Base-by-base conservation (phyloP, 768 basidiomycete species). In the Termitomyces sp. region DNA sequence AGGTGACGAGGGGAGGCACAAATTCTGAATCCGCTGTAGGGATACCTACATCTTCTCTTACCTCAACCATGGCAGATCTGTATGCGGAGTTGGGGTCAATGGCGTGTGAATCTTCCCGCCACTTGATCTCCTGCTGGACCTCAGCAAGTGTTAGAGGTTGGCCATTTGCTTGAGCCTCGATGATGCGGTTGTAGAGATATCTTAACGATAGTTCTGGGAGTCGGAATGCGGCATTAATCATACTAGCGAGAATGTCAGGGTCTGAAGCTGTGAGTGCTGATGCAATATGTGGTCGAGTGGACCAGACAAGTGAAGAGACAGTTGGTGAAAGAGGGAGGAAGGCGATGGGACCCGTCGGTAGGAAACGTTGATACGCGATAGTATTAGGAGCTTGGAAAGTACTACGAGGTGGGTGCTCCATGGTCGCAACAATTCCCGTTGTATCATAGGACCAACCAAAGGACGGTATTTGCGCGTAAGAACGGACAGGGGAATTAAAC, bases 271-370 rank as follows among this genome's bases (percentile, higher is more conserved):
- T 84, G 38, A 97, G 74, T 1, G 85, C 82, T n/a, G 80, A 70
- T 3, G 94, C 93, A 7, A 94, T 76, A 5, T 74, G 66, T 1
- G 94, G 92, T 51, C 77, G 82, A 0, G 91, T 96, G 18, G 93
- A 95, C 97, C 97, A 98, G 6, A 98, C 97, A 47, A 98, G 78
- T 3, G 95, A 94, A 10, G 94, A 91, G 2, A 76, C 74, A 0
- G 85, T 88, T 0, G 83, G 73, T 1, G 88, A 88, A 40, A 98
- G 79, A 0, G 96, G 97, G 20, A 98, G 80, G 75, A 97, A 98
- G 0, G 95, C 95, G 40, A 98, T 88, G 2, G 96, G 96, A 0
- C 97, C 96, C 5, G 94, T 94, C 2, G 94, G 89, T 18, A 98
- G 81, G 76, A 98, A 98, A 20, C 95, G 80, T 68, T 98, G 97